Evolutionary conservation across 1,139 yeast species (phyloP).

Genomic region (Yamadazyma dendronema): DNA sequence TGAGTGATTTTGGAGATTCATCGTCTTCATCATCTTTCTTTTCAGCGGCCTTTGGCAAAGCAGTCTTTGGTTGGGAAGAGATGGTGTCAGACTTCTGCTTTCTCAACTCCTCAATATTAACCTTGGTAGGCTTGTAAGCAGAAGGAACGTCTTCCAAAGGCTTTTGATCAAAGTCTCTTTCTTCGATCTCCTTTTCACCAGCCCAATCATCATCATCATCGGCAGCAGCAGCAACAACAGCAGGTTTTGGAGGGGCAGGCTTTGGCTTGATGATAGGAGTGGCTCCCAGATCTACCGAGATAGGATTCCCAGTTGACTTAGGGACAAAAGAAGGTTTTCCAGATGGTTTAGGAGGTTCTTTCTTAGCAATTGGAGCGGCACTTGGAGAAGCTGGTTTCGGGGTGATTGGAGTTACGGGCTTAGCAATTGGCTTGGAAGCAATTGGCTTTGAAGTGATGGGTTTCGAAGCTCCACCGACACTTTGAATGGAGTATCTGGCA

Average conservation of each 20-base stretch:
- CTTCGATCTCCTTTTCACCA: slow-evolving; percentile 61
- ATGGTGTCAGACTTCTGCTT: slow-evolving; percentile 48
- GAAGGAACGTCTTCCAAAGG: slow-evolving; percentile 63
- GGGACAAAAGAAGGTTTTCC: slow-evolving; percentile 33
- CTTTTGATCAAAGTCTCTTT: slow-evolving; percentile 61
- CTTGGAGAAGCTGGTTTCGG: slow-evolving; percentile 6
- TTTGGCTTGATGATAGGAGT: slow-evolving; percentile 23
- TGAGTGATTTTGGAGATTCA: slow-evolving; percentile 33
- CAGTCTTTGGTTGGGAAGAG: slow-evolving; percentile 33
- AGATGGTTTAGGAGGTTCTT: slow-evolving; percentile 12
- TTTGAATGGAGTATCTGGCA: slow-evolving; percentile 81
- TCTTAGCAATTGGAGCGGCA: slow-evolving; percentile 24
- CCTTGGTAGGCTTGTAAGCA: slow-evolving; percentile 68
- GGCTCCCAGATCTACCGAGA: slow-evolving; percentile 18
- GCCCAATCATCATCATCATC: slow-evolving; percentile 62
- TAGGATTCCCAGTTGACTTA: slow-evolving; percentile 41
- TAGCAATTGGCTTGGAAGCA: slow-evolving; percentile 7
- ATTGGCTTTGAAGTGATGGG: slow-evolving; percentile 12
- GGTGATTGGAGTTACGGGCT: slow-evolving; percentile 1
- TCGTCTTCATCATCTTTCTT: slow-evolving; percentile 25
- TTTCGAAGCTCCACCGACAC: slow-evolving; percentile 16
- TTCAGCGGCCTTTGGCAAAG: slow-evolving; percentile 14
- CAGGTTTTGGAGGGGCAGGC: slow-evolving; percentile 31
- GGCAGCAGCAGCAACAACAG: slow-evolving; percentile 30
- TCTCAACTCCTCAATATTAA: slow-evolving; percentile 42